A percentile compares a stretch with the other conserved stretches of the same genome.
Conservation (phyloP, 352 stramenopile genomes). For the Pythium apleroticum region DNA sequence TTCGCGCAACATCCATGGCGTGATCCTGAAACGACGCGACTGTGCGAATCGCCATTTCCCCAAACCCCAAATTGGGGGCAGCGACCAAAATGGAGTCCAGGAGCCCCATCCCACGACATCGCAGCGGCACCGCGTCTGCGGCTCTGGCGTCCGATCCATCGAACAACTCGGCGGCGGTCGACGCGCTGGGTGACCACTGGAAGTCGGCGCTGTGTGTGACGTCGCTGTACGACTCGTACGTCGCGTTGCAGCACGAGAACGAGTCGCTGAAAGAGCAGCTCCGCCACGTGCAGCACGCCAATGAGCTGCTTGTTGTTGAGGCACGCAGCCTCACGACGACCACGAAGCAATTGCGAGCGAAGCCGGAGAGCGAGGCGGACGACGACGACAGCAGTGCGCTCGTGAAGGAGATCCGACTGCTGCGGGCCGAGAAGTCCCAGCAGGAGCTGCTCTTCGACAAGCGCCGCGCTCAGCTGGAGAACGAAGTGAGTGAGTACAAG, state of each 20-base stretch:
- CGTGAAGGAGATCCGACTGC: constrained; percentile 46
- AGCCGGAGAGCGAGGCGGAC: constrained; percentile 9
- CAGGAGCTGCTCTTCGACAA: constrained; percentile 39
- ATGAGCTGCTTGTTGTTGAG: constrained; percentile 32
- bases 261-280: constrained; percentile 38
- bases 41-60: not conserved
- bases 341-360: not conserved
- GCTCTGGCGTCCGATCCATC: not conserved
- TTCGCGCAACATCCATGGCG: constrained; percentile 13
- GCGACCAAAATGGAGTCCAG: not conserved
- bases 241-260: constrained; percentile 58
- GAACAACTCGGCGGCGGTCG: constrained; percentile 22
- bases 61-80: constrained; percentile 1
- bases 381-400: constrained; percentile 24
- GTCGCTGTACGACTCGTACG: constrained; percentile 75
- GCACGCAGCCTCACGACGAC: constrained; percentile 19
- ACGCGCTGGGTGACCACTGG: constrained; percentile 49
- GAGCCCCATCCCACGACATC: not conserved
- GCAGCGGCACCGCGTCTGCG: not conserved
- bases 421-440: constrained; percentile 50
- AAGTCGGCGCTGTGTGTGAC: constrained; percentile 74
- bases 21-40: constrained; percentile 19
- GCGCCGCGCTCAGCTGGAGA: constrained; percentile 38
- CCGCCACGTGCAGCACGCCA: constrained; percentile 27
- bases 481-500: constrained; percentile 30